Conservation (phyloP, 495 filamentous ascomycete genomes). For the Mycothermus thermophilus region DNA sequence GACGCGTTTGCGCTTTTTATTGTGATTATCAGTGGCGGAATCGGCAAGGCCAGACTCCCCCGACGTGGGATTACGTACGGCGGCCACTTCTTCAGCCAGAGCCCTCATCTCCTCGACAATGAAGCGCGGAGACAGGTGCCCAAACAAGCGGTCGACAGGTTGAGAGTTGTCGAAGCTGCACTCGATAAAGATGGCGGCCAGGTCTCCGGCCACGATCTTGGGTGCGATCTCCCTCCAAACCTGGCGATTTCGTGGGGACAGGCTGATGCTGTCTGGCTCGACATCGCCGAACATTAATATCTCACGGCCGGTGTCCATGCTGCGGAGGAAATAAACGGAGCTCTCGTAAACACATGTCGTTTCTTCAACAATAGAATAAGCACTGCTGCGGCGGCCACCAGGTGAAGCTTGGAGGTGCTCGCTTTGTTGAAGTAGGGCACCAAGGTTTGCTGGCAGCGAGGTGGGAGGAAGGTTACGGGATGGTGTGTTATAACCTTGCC, state of each 20-base stretch:
- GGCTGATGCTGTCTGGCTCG: constrained; percentile 75
- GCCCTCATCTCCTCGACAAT: constrained; percentile 60
- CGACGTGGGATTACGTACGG: too few relatives aligned
- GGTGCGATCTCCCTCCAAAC: constrained; percentile 80
- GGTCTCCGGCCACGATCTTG: constrained; percentile 53
- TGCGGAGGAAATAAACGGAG: constrained; percentile 81
- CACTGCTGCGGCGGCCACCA: constrained; percentile 8
- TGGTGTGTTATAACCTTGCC: neutral
- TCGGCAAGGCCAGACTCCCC: too few relatives aligned
- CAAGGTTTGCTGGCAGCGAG: constrained; percentile 10
- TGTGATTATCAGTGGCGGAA: too few relatives aligned
- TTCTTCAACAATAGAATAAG: constrained; percentile 20
- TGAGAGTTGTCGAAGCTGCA: constrained; percentile 77
- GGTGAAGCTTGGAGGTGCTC: constrained; percentile 5
- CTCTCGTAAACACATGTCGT: constrained; percentile 58
- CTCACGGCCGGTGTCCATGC: constrained; percentile 51
- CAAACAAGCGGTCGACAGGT: constrained; percentile 62
- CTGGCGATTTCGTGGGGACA: constrained; percentile 59
- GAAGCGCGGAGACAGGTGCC: constrained; percentile 74
- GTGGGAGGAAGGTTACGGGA: constrained; percentile 11
- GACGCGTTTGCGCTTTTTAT: constrained; percentile 31
- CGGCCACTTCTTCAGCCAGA: constrained; percentile 52
- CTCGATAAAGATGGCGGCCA: constrained; percentile 83
- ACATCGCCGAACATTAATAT: constrained; percentile 91
- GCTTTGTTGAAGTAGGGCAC: constrained; percentile 13